Evolutionary conservation across 805 yeast species (phyloP), one percentile per base, ranked within the genome.

Genomic region (Pichia deserticola): DNA sequence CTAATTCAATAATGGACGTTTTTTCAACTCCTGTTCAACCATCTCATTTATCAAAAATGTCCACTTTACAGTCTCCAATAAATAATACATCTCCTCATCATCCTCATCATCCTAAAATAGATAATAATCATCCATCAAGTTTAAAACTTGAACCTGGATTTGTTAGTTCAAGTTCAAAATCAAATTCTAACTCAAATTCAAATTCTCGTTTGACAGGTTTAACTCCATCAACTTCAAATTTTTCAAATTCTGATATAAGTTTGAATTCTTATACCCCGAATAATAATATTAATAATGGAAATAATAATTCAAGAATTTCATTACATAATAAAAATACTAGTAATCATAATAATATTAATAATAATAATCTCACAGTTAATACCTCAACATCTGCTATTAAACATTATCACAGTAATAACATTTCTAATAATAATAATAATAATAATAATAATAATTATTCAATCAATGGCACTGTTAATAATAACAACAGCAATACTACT

Each of bases 131-230:
- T 32, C 27, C 27, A n/a, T 8, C 38, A 10, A 42, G 20, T 42
- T 25, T 15, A 28, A 33, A 44, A 39, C 43, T 45, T 34, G 48
- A 33, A 25, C 48, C 48, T 7, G 48, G 48, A 12, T 45, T 45
- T 39, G 43, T 45, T 13, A 45, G 48, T 27, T 43, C 45, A 30
- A 30, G 9, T 28, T 34, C 45, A n/a, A 20, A 20, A 20, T 20
- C 20, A 20, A 20, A 20, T 20, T 20, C 20, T 20, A 20, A 20
- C 3, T 20, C 20, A 20, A 20, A 20, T 20, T 29, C 44, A 32
- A 30, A 30, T 30, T 42, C 36, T 13, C 27, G 36, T 5, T 12
- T 11, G 10, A 11, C 30, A 12, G 44, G 27, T 30, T 5, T 20
- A 13, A 33, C 36, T 12, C 38, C 45, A 11, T 42, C 45, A 27